Percentiles rank a stretch among this genome's conserved stretches.
Conservation (phyloP, 345 rosid species). For the Camelina laxa region DNA sequence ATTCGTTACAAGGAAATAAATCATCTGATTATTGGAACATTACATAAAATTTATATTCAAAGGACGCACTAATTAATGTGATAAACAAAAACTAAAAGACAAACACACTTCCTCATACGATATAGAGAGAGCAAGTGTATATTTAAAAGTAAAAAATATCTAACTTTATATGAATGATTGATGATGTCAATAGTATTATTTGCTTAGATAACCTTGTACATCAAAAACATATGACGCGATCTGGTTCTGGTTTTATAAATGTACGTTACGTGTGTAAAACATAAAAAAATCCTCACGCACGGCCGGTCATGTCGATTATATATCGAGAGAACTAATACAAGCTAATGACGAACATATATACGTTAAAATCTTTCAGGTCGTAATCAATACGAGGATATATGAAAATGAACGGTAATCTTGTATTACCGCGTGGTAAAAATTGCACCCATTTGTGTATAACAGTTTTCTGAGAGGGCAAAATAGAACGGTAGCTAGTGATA, state of each 20-base stretch:
- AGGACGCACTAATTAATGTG: not conserved
- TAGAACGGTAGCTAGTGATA: too few species aligned
- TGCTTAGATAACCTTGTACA: conserved; percentile 25
- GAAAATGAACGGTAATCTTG: not conserved
- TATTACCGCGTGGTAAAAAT: not conserved
- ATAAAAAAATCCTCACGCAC: not conserved
- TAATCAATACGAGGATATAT: not conserved
- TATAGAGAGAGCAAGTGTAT: not conserved
- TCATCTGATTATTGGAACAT: not conserved
- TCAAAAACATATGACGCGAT: conserved; percentile 17
- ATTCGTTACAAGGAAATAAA: not conserved
- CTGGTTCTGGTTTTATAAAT: not conserved
- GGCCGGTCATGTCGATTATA: not conserved
- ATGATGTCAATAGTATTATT: conserved; percentile 16
- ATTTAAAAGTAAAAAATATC: not conserved
- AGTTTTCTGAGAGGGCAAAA: too few species aligned
- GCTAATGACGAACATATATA: too few species aligned
- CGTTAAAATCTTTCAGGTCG: not conserved
- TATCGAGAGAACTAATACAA: not conserved
- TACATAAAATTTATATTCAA: not conserved
- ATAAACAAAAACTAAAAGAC: not conserved
- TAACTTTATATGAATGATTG: not conserved
- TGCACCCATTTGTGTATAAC: too few species aligned
- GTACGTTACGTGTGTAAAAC: not conserved
- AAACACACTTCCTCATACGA: not conserved